Conservation (phyloP, 371 early-diverging fungal species). For the Rhizopus microsporus region DNA sequence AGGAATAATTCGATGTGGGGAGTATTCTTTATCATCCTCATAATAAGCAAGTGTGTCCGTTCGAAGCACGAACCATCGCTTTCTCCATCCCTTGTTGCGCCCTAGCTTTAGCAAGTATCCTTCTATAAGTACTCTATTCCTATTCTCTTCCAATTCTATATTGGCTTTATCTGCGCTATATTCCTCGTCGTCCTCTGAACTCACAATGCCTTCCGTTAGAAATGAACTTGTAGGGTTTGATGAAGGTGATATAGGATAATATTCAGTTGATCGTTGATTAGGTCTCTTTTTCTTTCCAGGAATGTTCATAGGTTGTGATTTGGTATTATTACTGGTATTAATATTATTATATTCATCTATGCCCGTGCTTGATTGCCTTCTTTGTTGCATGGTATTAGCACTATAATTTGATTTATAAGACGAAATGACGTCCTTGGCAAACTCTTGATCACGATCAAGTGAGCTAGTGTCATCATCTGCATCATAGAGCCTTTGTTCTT, state of each 20-base stretch:
- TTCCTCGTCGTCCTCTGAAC: slow-evolving; percentile 57
- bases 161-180: slow-evolving; percentile 32
- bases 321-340: slow-evolving; percentile 4
- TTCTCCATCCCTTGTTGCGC: slow-evolving; percentile 79
- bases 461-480: slow-evolving; percentile 53
- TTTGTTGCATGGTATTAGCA: slow-evolving; percentile 15
- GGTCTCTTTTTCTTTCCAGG: slow-evolving; percentile 9
- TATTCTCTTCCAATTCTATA: slow-evolving; percentile 40
- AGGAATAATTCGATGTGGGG: slow-evolving; percentile 71
- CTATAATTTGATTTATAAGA: slow-evolving; percentile 40
- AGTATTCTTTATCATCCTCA: slow-evolving; percentile 78
- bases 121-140: slow-evolving; percentile 62
- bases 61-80: slow-evolving; percentile 84
- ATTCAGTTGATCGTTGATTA: slow-evolving; percentile 9
- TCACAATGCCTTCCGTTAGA: slow-evolving; percentile 40
- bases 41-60: slow-evolving; percentile 77
- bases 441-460: slow-evolving; percentile 49
- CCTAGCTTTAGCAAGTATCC: slow-evolving; percentile 74
- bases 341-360: slow-evolving; percentile 2
- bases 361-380: slow-evolving; percentile 18
- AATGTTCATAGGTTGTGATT: slow-evolving; percentile 20
- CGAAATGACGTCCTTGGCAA: slow-evolving; percentile 44
- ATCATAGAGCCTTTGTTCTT: slow-evolving; percentile 43
- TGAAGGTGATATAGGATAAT: slow-evolving; percentile 45
- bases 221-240: slow-evolving; percentile 36